Percentiles rank a stretch among this genome's conserved stretches.
Conservation (phyloP, 768 basidiomycete species). For the Kwoniella dendrophila region DNA sequence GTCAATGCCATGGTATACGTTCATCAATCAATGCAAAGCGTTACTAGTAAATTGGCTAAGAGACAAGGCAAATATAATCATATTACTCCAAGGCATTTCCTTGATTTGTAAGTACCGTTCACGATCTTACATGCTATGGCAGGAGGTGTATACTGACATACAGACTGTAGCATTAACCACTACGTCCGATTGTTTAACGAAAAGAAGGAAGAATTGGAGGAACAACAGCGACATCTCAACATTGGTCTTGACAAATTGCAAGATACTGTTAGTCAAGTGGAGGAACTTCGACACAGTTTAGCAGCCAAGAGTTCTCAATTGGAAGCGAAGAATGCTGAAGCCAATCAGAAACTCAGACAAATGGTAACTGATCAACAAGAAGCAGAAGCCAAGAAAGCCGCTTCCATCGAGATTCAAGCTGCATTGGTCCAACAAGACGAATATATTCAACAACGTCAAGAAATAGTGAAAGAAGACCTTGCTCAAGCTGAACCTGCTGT, state of each 20-base stretch:
- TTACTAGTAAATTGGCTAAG: slow-evolving; percentile 84
- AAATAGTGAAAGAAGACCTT: slow-evolving; percentile 89
- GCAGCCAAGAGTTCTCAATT: slow-evolving; percentile 91
- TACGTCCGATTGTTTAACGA: slow-evolving; percentile 93
- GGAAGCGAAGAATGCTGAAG: slow-evolving; percentile 88
- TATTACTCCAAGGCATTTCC: slow-evolving; percentile 94
- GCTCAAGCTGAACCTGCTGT: slow-evolving; percentile 98
- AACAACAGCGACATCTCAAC: slow-evolving; percentile 97
- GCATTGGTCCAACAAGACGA: slow-evolving; percentile 89
- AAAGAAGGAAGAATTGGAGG: slow-evolving; percentile 95
- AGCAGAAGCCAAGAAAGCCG: slow-evolving; percentile 95
- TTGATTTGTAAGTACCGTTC: slow-evolving; percentile 91
- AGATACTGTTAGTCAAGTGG: slow-evolving; percentile 94
- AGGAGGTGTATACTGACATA: not conserved
- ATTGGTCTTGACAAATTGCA: slow-evolving; percentile 95
- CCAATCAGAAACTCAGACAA: slow-evolving; percentile 93
- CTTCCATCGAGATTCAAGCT: slow-evolving; percentile 93
- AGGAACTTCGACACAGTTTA: slow-evolving; percentile 90
- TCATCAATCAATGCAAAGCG: slow-evolving; percentile 82
- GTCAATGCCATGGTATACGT: slow-evolving; percentile 92
- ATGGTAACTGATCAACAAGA: slow-evolving; percentile 99
- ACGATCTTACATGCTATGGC: too few species aligned
- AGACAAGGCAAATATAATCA: slow-evolving; percentile 95
- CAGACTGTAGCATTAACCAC: slow-evolving; percentile 79
- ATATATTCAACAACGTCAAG: slow-evolving; percentile 80